Evolutionary conservation across 1,284 basidiomycete species (phyloP), one percentile per base, ranked within the genome.

Genomic region (Rhizoctonia solani): DNA sequence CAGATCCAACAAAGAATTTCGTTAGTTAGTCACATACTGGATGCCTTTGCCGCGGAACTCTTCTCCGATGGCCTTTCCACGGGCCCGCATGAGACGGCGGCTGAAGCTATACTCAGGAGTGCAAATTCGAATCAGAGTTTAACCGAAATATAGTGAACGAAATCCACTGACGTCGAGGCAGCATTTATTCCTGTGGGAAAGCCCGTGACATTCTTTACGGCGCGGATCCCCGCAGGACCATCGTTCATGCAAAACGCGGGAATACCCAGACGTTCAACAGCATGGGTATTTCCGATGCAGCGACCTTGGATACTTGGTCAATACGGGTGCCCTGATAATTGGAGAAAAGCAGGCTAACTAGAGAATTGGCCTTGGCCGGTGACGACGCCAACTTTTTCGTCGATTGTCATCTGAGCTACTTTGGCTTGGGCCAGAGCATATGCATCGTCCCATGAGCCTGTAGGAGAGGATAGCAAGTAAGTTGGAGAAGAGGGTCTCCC

Each of bases 331-430:
- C 3, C 11, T 27, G 41, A 11, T 23, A 19, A 30, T 14, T 4
- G 3, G 14, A 44, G 23, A 8, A 9, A 16, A 9, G 32, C 5
- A 1, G 4, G 42, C 65, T 46, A 16, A 68, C 67, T 63, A 14
- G 29, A 53, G 27, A 68, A 68, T 50, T 68, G 67, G 11, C 67
- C 67, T 63, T 63, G 56, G 25, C 67, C 67, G 13, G 67, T 63
- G 67, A 68, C 67, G 13, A 68, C 44, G 23, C 63, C 69, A 2
- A 59, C 59, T 52, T 61, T 69, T 32, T 69, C 66, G 34, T 69
- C 69, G 1, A 68, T 53, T 3, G 61, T 69, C 65, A 66, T 69
- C n/a, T 67, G 55, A 27, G 56, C 50, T n/a, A 68, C 67, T 16
- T 23, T 58, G 14, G 6, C 21, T 11, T 54, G 39, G 8, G 67